These are phyloP conservation scores for Tetrahymena malaccensis DNA, from an alignment of 73 alveolate genomes.

Conservation along the genomic window DNA sequence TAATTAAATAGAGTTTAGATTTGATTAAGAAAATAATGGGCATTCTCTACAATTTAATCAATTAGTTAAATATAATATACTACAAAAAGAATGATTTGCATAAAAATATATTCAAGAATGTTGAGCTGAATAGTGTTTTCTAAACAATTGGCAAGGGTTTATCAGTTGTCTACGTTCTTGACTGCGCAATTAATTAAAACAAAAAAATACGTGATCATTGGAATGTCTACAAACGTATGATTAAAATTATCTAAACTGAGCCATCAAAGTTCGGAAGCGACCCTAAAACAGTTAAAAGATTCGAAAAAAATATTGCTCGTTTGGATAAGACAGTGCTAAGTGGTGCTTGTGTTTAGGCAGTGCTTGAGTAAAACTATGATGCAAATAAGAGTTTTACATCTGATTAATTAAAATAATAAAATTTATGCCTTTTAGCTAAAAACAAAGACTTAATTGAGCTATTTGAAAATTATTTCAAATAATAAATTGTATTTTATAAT, in stretches of 20 bases:
- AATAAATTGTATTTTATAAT: conserved; percentile 43
- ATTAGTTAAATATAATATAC: conserved; percentile 60
- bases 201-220: conserved; percentile 63
- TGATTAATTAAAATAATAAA: conserved; percentile 13
- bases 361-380: conserved; percentile 31
- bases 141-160: conserved; percentile 68
- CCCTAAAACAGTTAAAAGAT: conserved; percentile 47
- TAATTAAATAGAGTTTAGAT: conserved; percentile 65
- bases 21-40: conserved; percentile 56
- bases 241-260: conserved; percentile 52
- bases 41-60: conserved; percentile 53
- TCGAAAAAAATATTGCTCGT: conserved; percentile 43
- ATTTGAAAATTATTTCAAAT: conserved; percentile 52
- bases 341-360: conserved; percentile 39
- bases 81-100: conserved; percentile 56
- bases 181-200: conserved; percentile 69
- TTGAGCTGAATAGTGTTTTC: conserved; percentile 48
- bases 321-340: conserved; percentile 41
- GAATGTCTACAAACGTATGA: conserved; percentile 73
- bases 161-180: conserved; percentile 52
- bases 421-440: conserved; percentile 39
- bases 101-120: conserved; percentile 54
- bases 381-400: background rate
- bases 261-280: conserved; percentile 60
- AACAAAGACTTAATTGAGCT: conserved; percentile 60